Base-by-base conservation (phyloP, 1,284 basidiomycete genomes). In the Ceraceosorus bombacis region DNA sequence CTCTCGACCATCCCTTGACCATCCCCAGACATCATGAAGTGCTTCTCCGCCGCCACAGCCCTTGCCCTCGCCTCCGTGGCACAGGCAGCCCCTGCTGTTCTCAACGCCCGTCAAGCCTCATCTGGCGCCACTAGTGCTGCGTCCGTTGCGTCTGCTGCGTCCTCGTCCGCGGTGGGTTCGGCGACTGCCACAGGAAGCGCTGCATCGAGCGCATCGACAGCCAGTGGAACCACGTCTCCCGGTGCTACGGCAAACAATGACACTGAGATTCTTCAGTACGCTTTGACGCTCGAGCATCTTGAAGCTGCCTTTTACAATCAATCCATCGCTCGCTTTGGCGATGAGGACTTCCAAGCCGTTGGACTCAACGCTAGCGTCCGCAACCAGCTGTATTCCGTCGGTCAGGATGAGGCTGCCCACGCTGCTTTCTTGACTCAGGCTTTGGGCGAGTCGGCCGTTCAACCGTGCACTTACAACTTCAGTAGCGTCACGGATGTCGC, bases 281-380 rank as follows among this genome's bases (percentile, higher is more conserved):
- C 85, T 2, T 81, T 88, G 53, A 83, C 83, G 15, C 81, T 88
- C 53, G 85, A 88, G 78, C 82, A 87, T 73, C 80, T 89, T 63
- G 85, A 88, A 77, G 81, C 82, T 73, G 78, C 81, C 36, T 88
- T 88, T 80, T 89, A 82, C 73, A 63, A 64, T 38, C 27, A 60
- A 27, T 27, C 27, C 27, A 27, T 27, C 27, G 15, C 66, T 67
- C 49, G 69, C 70, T 60, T 69, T 71, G n/a, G 69, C 78, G 27
- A 27, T n/a, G 61, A 75, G 15, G 83, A 81, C 49, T 88, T 88
- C 75, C 70, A 65, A 43, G 65, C 78, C 5, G 83, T 83, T 7
- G 85, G 85, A 2, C 82, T 82, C 64, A 79, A 81, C 1, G 64
- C 73, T 15, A 85, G 80, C 78, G 81, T 82, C 15, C 81, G 82